Percentiles rank a stretch among this genome's conserved stretches.
phyloP scores from a whole-genome alignment of 192 early-diverging fungal species.

The Coemansia guatemalensis region DNA sequence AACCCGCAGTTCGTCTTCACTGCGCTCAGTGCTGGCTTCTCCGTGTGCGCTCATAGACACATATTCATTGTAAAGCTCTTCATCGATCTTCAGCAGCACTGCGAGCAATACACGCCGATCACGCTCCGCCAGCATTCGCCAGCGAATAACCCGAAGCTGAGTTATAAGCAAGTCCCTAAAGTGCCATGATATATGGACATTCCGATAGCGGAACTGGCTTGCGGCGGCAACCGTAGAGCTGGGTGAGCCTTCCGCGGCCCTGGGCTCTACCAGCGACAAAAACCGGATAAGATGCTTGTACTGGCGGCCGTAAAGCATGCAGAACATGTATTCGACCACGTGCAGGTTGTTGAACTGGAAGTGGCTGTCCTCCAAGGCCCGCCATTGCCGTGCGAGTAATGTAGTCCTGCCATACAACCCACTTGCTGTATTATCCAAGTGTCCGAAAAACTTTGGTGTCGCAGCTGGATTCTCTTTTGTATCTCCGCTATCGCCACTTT shows the following conservation, averaged over 20 bases:
- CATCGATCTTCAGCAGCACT: slow-evolving; percentile 14
- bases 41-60: background rate
- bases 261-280: slow-evolving; percentile 33
- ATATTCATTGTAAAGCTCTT: slow-evolving; percentile 9
- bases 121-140: slow-evolving; percentile 18
- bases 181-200: slow-evolving; percentile 19
- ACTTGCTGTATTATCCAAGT: background rate
- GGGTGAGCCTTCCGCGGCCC: background rate
- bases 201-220: slow-evolving; percentile 28
- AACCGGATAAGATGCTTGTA: slow-evolving; percentile 37
- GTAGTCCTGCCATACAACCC: slow-evolving; percentile 19
- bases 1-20: slow-evolving; percentile 19
- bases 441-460: background rate
- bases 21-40: slow-evolving; percentile 2
- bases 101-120: slow-evolving; percentile 39
- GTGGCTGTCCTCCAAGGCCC: slow-evolving; percentile 21
- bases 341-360: slow-evolving; percentile 53
- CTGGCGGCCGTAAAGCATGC: slow-evolving; percentile 41
- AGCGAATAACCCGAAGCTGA: slow-evolving; percentile 19
- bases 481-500: background rate
- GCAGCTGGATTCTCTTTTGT: background rate
- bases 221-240: background rate
- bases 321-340: slow-evolving; percentile 39
- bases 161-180: slow-evolving; percentile 17
- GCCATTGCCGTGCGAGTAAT: slow-evolving; percentile 32